These are phyloP conservation scores for Pilasporangium apinafurcum DNA, from an alignment of 352 stramenopile species.

Conservation along the genomic window DNA sequence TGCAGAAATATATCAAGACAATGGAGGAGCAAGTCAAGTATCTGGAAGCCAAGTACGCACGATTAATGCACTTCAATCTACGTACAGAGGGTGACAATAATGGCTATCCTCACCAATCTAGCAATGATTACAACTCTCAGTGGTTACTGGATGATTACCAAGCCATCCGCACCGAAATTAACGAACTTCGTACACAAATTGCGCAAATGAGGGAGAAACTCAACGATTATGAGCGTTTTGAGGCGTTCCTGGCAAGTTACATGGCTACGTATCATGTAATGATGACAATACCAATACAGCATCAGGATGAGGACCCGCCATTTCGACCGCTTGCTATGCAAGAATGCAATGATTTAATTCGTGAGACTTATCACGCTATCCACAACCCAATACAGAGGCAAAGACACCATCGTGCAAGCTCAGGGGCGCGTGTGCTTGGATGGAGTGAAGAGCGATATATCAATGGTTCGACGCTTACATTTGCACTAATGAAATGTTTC, in stretches of 20 bases:
- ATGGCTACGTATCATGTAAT: too few species aligned
- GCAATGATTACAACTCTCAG: neutral
- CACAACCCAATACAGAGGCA: conserved; percentile 9
- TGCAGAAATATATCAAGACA: conserved; percentile 7
- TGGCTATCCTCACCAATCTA: neutral
- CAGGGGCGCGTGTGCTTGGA: conserved; percentile 7
- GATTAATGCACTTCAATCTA: conserved; percentile 4
- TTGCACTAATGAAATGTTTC: conserved; percentile 8
- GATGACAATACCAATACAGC: too few species aligned
- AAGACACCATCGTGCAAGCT: conserved; percentile 1
- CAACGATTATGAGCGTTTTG: conserved; percentile 9
- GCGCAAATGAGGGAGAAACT: conserved; percentile 5
- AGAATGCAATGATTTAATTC: conserved; percentile 10
- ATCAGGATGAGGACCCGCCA: neutral
- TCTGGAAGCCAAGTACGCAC: conserved; percentile 8
- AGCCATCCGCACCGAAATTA: conserved; percentile 2
- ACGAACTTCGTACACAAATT: conserved; percentile 4
- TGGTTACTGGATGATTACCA: conserved; percentile 1
- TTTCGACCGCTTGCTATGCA: neutral
- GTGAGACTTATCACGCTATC: conserved; percentile 4
- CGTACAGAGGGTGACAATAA: conserved; percentile 9
- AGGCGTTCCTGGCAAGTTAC: conserved; percentile 6
- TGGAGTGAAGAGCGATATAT: conserved; percentile 9
- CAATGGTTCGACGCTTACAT: conserved; percentile 6
- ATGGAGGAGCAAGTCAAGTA: conserved; percentile 7